These are phyloP conservation scores for Scheffersomyces ergatensis DNA, from an alignment of 805 yeast genomes.

Conservation along the genomic window DNA sequence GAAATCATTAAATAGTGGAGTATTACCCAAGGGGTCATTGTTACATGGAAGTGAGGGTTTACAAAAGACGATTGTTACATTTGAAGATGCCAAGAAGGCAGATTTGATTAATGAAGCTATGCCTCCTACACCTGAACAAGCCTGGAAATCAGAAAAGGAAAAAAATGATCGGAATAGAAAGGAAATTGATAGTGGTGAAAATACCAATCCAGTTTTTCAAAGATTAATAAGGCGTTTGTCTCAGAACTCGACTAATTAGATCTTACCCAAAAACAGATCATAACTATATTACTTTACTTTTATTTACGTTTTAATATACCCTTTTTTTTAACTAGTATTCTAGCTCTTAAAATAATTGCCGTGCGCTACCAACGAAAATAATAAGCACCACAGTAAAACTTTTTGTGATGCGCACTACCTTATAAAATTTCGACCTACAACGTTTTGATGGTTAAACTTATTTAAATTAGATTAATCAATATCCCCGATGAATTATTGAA, in stretches of 20 bases:
- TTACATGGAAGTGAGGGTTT: constrained; percentile 82
- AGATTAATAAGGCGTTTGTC: constrained; percentile 37
- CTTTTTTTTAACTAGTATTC: no score
- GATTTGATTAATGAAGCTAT: constrained; percentile 83
- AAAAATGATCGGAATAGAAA: constrained; percentile 41
- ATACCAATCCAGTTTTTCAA: constrained; percentile 36
- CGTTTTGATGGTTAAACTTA: no score
- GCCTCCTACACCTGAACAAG: constrained; percentile 75
- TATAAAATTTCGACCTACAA: no score
- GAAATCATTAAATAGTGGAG: constrained; percentile 70
- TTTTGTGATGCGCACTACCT: no score
- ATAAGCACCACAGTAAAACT: no score
- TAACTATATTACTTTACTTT: no score
- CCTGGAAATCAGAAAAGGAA: constrained; percentile 42
- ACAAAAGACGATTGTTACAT: constrained; percentile 61
- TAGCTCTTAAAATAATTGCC: no score
- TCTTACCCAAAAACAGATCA: no score
- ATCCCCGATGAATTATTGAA: no score
- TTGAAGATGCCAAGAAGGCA: constrained; percentile 78
- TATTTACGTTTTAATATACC: no score
- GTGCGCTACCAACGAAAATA: no score
- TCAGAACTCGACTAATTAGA: constrained; percentile 2
- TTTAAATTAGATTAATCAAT: no score
- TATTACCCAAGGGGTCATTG: constrained; percentile 80
- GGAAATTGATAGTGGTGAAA: constrained; percentile 28